Conservation (phyloP, 2,329 filamentous ascomycete genomes). For the Paraphaeosphaeria sporulosa region DNA sequence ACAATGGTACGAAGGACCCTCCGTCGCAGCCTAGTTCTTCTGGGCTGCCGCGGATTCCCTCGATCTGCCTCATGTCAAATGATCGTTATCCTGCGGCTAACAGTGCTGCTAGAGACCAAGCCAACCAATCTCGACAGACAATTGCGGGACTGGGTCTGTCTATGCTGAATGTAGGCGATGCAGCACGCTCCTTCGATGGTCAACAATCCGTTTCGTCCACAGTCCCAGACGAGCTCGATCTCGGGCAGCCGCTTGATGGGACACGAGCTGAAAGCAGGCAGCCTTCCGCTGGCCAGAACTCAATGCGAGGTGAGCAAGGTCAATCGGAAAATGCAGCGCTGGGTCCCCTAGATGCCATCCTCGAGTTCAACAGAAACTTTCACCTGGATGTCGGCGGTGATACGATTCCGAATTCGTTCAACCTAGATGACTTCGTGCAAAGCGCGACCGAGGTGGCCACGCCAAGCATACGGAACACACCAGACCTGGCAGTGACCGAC, state of each 20-base stretch:
- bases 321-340: constrained; percentile 25
- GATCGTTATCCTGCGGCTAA: constrained; percentile 39
- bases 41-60: constrained; percentile 47
- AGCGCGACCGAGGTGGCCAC: constrained; percentile 59
- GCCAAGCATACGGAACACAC: constrained; percentile 54
- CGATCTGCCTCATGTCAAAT: constrained; percentile 47
- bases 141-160: constrained; percentile 44
- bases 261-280: constrained; percentile 28
- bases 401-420: constrained; percentile 46
- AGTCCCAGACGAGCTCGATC: constrained; percentile 35
- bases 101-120: constrained; percentile 29
- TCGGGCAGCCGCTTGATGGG: constrained; percentile 20
- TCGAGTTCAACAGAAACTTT: constrained; percentile 42
- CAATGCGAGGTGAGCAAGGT: constrained; percentile 25
- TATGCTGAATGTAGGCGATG: constrained; percentile 37
- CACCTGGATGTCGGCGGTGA: constrained; percentile 43
- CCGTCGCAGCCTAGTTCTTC: constrained; percentile 43
- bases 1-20: constrained; percentile 30
- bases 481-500: constrained; percentile 46
- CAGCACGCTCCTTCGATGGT: constrained; percentile 28
- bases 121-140: constrained; percentile 30
- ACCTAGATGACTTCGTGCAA: constrained; percentile 50
- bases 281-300: constrained; percentile 29
- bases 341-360: constrained; percentile 33
- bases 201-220: constrained; percentile 43